phyloP scores from a whole-genome alignment of 208 protist genomes.

The Trypanosoma conorhini region DNA sequence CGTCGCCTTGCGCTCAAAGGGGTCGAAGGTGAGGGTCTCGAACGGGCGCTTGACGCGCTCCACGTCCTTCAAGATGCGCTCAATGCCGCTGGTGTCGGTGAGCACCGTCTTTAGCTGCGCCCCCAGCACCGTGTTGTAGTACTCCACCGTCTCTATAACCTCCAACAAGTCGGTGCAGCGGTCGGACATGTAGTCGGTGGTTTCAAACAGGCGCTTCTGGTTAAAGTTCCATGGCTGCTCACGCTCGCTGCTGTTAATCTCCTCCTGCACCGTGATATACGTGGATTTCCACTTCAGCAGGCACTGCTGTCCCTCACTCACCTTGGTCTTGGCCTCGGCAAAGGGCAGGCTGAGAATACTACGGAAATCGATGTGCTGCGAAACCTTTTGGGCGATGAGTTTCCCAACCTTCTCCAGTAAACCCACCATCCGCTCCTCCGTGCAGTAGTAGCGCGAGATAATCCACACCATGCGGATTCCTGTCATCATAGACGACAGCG shows the following conservation, averaged over 20 bases:
- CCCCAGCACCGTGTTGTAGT: constrained; percentile 97
- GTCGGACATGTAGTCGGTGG: constrained; percentile 97
- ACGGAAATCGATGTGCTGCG: constrained; percentile 93
- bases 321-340: constrained; percentile 74
- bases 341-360: constrained; percentile 81
- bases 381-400: constrained; percentile 96
- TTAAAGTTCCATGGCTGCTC: constrained; percentile 99
- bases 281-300: constrained; percentile 95
- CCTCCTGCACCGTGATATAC: constrained; percentile 93
- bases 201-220: constrained; percentile 95
- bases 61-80: constrained; percentile 95
- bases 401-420: constrained; percentile 97
- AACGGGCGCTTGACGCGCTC: constrained; percentile 95
- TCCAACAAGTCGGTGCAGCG: constrained; percentile 95
- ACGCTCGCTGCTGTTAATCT: constrained; percentile 95
- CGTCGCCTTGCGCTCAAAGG: constrained; percentile 94
- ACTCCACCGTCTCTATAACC: constrained; percentile 94
- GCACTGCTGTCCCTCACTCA: constrained; percentile 92
- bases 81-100: constrained; percentile 95
- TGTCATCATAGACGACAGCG: constrained; percentile 98
- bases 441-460: constrained; percentile 99
- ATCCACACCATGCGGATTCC: constrained; percentile 99
- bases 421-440: constrained; percentile 97
- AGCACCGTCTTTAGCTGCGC: constrained; percentile 97
- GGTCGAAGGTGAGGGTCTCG: constrained; percentile 95